Evolutionary conservation across 2,329 filamentous ascomycete genomes (phyloP), one percentile per base, ranked within the genome.

Genomic region (Trichoderma lentiforme): DNA sequence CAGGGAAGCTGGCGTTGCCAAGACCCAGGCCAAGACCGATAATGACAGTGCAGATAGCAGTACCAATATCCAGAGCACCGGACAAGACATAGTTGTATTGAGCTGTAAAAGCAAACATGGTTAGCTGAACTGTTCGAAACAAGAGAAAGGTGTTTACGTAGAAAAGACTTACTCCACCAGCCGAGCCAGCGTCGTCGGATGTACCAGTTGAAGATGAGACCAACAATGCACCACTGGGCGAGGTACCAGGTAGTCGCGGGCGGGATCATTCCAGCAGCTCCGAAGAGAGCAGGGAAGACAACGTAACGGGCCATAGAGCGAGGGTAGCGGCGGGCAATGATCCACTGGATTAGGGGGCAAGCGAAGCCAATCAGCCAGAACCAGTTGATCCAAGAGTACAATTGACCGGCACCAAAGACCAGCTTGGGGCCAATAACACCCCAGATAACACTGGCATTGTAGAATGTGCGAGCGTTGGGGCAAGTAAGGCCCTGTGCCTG

Each of bases 361-460:
- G 82, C 53, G 51, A 82, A 83, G 3, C 88, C 88, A 18, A 87
- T 84, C 28, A 89, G 79, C 84, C 85, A 90, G 81, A 88, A 89
- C 76, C 81, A 88, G 77, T 87, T 85, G 39, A 87, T 80, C 60
- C 81, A 81, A 0, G 81, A 78, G 76, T 89, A 89, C 72, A 78
- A 71, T n/a, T 83, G 79, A 28, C 80, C 80, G n/a, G 75, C 74
- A 15, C 80, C 80, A 68, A 81, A 81, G 43, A 82, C 79, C 63
- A 76, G 75, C 47, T 71, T 74, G 2, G 81, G 81, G 1, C 81
- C 89, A 70, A 91, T 88, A 21, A 88, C 83, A 71, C 89, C 89
- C 89, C 88, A 90, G 70, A 89, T 86, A 6, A 90, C 83, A 24
- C 86, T 88, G 30, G 86, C 86, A 28, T 87, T 89, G 81, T 88